A percentile compares a stretch with the other conserved stretches of the same genome.
Conservation (phyloP, 148 eudicot species). For the Spergularia bocconei region DNA sequence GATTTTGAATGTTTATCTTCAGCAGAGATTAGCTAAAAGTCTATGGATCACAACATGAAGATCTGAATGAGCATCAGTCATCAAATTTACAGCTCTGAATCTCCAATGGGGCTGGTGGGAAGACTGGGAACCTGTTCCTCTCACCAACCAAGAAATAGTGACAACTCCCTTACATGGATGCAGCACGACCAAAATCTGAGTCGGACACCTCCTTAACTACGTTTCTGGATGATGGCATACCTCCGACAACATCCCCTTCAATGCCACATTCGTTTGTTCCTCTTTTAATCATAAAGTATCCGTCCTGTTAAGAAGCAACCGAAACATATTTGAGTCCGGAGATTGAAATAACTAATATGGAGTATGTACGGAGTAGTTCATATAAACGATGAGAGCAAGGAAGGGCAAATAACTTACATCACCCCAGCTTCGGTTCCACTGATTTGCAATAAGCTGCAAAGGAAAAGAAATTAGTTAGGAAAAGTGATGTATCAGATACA, state of each 20-base stretch:
- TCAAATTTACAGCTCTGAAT: constrained; percentile 1
- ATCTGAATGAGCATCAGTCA: neutral
- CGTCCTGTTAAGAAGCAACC: constrained; percentile 52
- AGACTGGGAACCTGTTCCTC: neutral
- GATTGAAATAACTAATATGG: neutral
- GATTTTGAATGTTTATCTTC: too few relatives aligned
- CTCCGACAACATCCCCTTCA: constrained; percentile 71
- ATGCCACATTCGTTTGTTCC: constrained; percentile 92
- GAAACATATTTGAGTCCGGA: neutral
- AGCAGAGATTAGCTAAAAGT: too few relatives aligned
- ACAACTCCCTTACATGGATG: constrained; percentile 25
- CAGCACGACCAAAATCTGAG: constrained; percentile 36
- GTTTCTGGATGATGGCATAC: constrained; percentile 72
- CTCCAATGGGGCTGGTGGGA: constrained; percentile 10
- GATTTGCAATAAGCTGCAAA: constrained; percentile 85
- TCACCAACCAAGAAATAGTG: neutral
- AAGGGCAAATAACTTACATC: constrained; percentile 56
- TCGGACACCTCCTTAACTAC: constrained; percentile 33
- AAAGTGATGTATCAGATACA: neutral
- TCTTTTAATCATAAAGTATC: constrained; percentile 85
- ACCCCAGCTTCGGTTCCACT: constrained; percentile 95
- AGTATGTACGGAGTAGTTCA: neutral
- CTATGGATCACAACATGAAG: neutral
- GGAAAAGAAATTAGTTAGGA: constrained; percentile 15
- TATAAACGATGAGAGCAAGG: neutral